phyloP scores from a whole-genome alignment of 164 flowering plant genomes.

The Houttuynia cordata region DNA sequence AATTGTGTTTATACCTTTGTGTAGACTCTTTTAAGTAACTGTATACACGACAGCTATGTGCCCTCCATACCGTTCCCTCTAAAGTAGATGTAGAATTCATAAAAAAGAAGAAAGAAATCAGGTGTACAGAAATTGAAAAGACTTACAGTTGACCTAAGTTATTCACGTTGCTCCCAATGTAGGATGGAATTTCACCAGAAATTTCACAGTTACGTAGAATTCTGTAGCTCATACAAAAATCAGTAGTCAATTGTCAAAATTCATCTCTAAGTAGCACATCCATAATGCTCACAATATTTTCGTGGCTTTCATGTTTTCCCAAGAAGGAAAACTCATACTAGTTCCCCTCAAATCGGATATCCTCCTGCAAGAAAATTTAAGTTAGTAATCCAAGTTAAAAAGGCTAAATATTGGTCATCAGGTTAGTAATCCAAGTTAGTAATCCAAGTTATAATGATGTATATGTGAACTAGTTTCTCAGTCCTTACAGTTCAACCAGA shows the following conservation, averaged over 20 bases:
- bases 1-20: no score
- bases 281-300: constrained; percentile 31
- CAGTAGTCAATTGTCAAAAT: no score
- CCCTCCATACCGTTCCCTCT: no score
- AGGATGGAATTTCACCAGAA: neutral
- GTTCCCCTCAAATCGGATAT: constrained; percentile 53
- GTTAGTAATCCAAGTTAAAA: neutral
- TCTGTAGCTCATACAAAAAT: neutral
- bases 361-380: constrained; percentile 29
- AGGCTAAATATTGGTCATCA: neutral
- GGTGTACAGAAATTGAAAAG: no score
- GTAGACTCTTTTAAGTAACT: no score
- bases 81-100: no score
- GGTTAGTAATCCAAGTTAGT: no score
- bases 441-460: no score
- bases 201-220: neutral
- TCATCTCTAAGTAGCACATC: neutral
- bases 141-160: neutral
- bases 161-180: constrained; percentile 21
- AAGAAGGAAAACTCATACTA: constrained; percentile 28
- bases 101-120: no score
- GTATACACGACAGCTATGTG: no score
- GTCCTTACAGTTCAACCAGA: constrained; percentile 3
- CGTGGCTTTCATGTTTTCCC: constrained; percentile 24
- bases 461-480: no score